Conservation (phyloP, 2,329 filamentous ascomycete genomes). For the Ilyonectria destructans region DNA sequence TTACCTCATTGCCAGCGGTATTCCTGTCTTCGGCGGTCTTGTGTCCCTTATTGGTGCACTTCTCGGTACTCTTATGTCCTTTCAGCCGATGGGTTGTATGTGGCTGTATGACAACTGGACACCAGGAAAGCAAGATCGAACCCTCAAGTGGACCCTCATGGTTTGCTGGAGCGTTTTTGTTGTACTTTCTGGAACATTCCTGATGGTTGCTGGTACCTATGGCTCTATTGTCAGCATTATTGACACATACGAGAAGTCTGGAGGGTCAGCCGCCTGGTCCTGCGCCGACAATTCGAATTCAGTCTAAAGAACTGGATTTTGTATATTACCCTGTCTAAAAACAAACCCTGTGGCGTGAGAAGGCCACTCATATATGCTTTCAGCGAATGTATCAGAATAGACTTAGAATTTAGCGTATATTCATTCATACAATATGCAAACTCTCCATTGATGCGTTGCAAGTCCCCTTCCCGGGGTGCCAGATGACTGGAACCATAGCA, state of each 20-base stretch:
- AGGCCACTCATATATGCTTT: too few relatives aligned
- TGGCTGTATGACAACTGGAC: conserved; percentile 41
- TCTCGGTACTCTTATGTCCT: conserved; percentile 33
- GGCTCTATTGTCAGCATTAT: conserved; percentile 42
- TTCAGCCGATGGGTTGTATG: not conserved
- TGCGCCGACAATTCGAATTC: conserved; percentile 33
- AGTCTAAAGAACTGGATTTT: not conserved
- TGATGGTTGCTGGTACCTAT: conserved; percentile 55
- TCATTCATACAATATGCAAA: too few relatives aligned
- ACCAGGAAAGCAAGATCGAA: conserved; percentile 20
- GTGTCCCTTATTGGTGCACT: conserved; percentile 48
- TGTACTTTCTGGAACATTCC: conserved; percentile 46
- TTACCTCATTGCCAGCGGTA: not conserved
- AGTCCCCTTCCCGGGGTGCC: too few relatives aligned
- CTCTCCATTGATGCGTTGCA: too few relatives aligned
- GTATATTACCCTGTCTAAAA: too few relatives aligned
- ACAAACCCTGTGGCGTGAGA: too few relatives aligned
- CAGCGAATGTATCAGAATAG: too few relatives aligned
- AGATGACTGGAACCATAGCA: too few relatives aligned
- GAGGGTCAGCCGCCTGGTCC: conserved; percentile 57
- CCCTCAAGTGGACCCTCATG: not conserved
- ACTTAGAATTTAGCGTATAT: too few relatives aligned
- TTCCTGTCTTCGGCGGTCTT: conserved; percentile 38
- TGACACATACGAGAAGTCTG: conserved; percentile 52
- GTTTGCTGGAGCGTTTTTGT: not conserved